Evolutionary conservation across 441 rosid genomes (phyloP).

Genomic region (Adansonia rubrostipa): DNA sequence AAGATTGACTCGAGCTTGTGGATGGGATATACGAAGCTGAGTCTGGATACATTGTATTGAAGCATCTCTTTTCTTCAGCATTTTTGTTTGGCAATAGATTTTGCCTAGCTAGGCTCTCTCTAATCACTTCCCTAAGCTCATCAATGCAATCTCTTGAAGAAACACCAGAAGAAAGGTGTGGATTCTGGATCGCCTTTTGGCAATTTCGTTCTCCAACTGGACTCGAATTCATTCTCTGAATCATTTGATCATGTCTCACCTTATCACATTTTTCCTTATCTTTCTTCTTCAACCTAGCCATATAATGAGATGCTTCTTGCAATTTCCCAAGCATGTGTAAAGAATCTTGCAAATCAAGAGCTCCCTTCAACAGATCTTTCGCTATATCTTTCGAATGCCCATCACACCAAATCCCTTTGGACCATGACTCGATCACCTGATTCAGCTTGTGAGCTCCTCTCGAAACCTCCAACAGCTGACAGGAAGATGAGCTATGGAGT

Average conservation of each 20-base stretch:
- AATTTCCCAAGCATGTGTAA: constrained; percentile 70
- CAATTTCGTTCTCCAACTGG: constrained; percentile 31
- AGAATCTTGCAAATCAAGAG: constrained; percentile 88
- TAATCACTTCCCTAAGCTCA: constrained; percentile 65
- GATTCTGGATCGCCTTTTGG: constrained; percentile 37
- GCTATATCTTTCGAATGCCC: constrained; percentile 64
- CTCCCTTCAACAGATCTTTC: constrained; percentile 76
- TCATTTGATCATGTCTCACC: constrained; percentile 37
- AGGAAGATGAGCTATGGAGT: constrained; percentile 44
- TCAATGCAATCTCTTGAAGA: constrained; percentile 59
- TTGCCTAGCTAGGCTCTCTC: constrained; percentile 63
- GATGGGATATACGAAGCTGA: constrained; percentile 58
- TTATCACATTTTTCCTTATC: constrained; percentile 42
- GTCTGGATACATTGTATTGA: constrained; percentile 37
- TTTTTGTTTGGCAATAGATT: constrained; percentile 49
- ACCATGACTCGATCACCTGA: constrained; percentile 65
- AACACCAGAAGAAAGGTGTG: constrained; percentile 48
- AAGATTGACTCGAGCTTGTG: constrained; percentile 74
- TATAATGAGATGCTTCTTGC: constrained; percentile 67
- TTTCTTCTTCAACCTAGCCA: constrained; percentile 55
- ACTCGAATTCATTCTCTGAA: constrained; percentile 37
- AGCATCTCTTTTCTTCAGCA: constrained; percentile 33
- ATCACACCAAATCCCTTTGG: constrained; percentile 49
- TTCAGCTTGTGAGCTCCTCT: constrained; percentile 86
- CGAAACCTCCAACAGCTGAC: constrained; percentile 78